Evolutionary conservation across 2,329 filamentous ascomycete species (phyloP).

Genomic region (Mariannaea sp.): DNA sequence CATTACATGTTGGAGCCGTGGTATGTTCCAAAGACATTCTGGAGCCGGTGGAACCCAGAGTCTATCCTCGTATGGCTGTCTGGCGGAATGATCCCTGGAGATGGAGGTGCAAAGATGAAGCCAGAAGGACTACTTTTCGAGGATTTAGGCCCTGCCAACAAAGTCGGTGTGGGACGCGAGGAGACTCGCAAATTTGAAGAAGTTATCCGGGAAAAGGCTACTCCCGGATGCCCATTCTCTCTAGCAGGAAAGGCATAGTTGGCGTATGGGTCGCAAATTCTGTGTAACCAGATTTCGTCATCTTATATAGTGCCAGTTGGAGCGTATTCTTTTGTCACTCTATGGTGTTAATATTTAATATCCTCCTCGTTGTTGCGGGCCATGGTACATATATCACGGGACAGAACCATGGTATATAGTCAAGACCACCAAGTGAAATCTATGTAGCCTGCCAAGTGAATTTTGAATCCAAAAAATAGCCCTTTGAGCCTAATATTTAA

Average conservation of each 20-base stretch:
- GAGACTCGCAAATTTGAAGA: slow-evolving; percentile 41
- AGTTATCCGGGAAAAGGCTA: slow-evolving; percentile 41
- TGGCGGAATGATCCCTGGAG: slow-evolving; percentile 54
- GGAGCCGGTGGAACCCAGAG: slow-evolving; percentile 65
- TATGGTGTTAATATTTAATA: too few relatives aligned
- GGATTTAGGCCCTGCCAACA: slow-evolving; percentile 65
- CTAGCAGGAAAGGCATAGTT: slow-evolving; percentile 2
- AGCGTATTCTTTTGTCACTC: too few relatives aligned
- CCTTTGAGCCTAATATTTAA: too few relatives aligned
- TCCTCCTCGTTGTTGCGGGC: too few relatives aligned
- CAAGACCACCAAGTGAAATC: too few relatives aligned
- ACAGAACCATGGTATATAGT: too few relatives aligned
- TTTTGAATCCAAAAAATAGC: too few relatives aligned
- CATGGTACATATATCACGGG: too few relatives aligned
- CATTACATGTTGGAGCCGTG: slow-evolving; percentile 67
- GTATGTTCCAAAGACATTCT: slow-evolving; percentile 64
- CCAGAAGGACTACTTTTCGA: slow-evolving; percentile 58
- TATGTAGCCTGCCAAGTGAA: too few relatives aligned
- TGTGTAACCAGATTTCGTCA: too few relatives aligned
- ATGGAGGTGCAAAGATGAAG: slow-evolving; percentile 45
- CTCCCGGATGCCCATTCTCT: slow-evolving; percentile 52
- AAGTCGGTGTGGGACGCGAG: slow-evolving; percentile 57
- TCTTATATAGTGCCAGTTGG: too few relatives aligned
- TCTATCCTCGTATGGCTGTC: slow-evolving; percentile 53
- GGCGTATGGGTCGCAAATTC: background rate